These are phyloP conservation scores for Wickerhamomyces hampshirensis DNA, from an alignment of 805 yeast species.

Conservation along the genomic window DNA sequence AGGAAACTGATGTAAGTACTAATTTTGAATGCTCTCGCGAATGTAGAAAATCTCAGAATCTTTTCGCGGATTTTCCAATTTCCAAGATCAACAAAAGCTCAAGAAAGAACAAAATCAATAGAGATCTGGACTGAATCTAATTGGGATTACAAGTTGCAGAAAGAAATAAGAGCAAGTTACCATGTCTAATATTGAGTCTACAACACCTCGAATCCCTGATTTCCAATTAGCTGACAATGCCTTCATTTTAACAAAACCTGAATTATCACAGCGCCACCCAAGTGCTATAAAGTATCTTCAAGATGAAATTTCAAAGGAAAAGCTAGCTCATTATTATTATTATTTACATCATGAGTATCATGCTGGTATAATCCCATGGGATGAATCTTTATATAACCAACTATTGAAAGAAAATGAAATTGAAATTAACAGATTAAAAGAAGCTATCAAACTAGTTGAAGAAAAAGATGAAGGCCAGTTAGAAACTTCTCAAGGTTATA, in stretches of 20 bases:
- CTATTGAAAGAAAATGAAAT: conserved; percentile 50
- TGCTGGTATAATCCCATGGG: conserved; percentile 46
- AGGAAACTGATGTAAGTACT: no score
- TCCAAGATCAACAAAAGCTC: no score
- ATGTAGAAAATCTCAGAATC: no score
- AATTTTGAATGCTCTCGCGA: no score
- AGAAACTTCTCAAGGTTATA: conserved; percentile 72
- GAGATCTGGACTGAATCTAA: no score
- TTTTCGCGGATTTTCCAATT: no score
- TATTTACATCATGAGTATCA: conserved; percentile 49
- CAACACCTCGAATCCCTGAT: conserved; percentile 59
- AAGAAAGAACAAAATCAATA: no score
- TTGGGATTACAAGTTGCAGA: no score
- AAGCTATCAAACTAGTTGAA: conserved; percentile 44
- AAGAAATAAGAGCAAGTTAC: no score
- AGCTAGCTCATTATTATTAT: conserved; percentile 80
- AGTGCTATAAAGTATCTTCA: conserved; percentile 42
- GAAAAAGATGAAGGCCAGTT: conserved; percentile 75
- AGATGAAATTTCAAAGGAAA: conserved; percentile 49
- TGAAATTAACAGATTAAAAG: conserved; percentile 43
- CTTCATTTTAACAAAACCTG: conserved; percentile 49
- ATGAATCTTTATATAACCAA: conserved; percentile 48
- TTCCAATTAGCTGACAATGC: conserved; percentile 77
- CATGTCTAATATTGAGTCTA: conserved; percentile 12
- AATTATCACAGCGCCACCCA: conserved; percentile 35